Conservation (phyloP, 1,284 basidiomycete species). For the Tilletiopsis washingtonensis region DNA sequence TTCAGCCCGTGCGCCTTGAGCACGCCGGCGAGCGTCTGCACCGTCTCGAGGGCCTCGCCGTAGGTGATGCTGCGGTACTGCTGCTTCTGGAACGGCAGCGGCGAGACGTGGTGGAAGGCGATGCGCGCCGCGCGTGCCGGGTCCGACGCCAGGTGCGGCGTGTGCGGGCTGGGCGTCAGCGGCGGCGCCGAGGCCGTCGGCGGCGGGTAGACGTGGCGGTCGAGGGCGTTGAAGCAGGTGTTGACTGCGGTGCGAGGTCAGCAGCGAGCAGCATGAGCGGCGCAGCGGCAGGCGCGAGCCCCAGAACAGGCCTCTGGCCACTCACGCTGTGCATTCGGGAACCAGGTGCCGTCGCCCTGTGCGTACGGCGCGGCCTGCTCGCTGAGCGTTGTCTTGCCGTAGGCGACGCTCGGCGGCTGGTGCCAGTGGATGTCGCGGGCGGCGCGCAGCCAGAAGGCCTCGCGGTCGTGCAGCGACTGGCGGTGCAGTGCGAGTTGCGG, state of each 20-base stretch:
- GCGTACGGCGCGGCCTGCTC: conserved; percentile 11
- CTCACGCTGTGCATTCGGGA: conserved; percentile 17
- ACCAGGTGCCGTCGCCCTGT: conserved; percentile 21
- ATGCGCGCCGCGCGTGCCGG: conserved; percentile 14
- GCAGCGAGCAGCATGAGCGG: not conserved
- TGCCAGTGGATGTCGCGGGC: conserved; percentile 29
- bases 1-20: conserved; percentile 24
- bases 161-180: conserved; percentile 24
- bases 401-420: conserved; percentile 22
- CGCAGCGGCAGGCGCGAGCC: not conserved
- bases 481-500: conserved; percentile 25
- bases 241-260: conserved; percentile 6
- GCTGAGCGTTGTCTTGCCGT: conserved; percentile 11
- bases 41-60: conserved; percentile 26
- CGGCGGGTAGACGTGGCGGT: conserved; percentile 20
- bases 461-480: conserved; percentile 20
- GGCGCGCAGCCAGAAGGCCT: conserved; percentile 32
- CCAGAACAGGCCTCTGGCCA: not conserved
- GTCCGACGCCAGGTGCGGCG: conserved; percentile 22
- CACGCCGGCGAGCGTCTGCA: conserved; percentile 36
- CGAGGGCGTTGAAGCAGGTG: conserved; percentile 23
- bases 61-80: conserved; percentile 29
- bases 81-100: conserved; percentile 26
- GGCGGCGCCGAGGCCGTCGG: conserved; percentile 13
- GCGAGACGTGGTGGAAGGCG: conserved; percentile 33